Evolutionary conservation across 2,329 filamentous ascomycete species (phyloP).

Genomic region (Ceratocystiopsis minuta): DNA sequence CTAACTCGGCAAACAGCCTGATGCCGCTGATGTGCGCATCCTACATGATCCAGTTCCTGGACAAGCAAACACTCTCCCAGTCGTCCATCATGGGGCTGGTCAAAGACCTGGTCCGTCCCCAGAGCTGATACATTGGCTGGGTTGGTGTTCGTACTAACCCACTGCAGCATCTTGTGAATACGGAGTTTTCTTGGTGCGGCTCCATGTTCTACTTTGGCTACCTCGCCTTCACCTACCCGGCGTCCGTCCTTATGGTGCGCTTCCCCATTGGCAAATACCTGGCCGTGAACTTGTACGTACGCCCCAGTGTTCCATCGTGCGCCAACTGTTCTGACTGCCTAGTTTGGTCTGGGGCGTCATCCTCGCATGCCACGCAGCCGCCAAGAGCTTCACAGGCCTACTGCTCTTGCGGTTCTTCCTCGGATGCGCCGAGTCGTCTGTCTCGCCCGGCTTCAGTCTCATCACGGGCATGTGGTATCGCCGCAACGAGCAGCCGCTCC

Average conservation of each 20-base stretch:
- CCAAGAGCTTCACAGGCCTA: conserved; percentile 34
- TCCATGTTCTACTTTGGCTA: too few species aligned
- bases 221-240: too few species aligned
- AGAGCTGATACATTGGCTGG: conserved; percentile 27
- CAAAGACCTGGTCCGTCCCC: conserved; percentile 19
- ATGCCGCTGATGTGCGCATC: conserved; percentile 30
- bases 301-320: background rate
- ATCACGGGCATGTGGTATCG: conserved; percentile 50
- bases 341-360: conserved; percentile 25
- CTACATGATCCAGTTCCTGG: conserved; percentile 42
- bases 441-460: conserved; percentile 13
- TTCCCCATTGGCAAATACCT: conserved; percentile 7
- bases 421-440: conserved; percentile 42
- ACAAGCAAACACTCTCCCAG: conserved; percentile 39
- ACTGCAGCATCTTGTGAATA: conserved; percentile 20
- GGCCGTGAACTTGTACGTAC: background rate
- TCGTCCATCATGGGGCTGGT: conserved; percentile 20
- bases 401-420: conserved; percentile 40
- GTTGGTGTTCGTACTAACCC: conserved; percentile 9
- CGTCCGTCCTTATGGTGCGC: conserved; percentile 1
- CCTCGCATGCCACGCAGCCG: conserved; percentile 29
- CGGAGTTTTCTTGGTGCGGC: conserved; percentile 15
- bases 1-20: conserved; percentile 13
- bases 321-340: background rate
- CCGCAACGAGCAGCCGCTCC: conserved; percentile 31